phyloP scores from a whole-genome alignment of 2,329 filamentous ascomycete species.

The Elsinoe ampelina region DNA sequence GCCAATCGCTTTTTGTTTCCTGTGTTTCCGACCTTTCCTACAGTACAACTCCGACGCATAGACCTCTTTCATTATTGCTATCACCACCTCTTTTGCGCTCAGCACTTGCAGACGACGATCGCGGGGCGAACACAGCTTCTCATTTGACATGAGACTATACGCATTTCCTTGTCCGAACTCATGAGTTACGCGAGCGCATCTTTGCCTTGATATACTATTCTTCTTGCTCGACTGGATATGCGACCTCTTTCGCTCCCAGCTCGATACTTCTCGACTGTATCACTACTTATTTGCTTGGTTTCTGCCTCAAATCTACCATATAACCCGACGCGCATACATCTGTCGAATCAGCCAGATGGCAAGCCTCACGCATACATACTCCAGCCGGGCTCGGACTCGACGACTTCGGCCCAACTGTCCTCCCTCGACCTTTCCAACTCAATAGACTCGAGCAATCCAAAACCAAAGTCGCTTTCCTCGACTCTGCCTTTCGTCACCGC shows the following conservation, averaged over 20 bases:
- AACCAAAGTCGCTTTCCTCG: slow-evolving; percentile 43
- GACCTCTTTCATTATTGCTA: background rate
- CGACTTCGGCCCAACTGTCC: slow-evolving; percentile 46
- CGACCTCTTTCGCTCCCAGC: background rate
- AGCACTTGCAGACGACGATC: background rate
- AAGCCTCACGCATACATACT: slow-evolving; percentile 58
- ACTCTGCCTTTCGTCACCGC: slow-evolving; percentile 54
- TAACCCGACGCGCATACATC: slow-evolving; percentile 64
- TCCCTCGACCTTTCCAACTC: slow-evolving; percentile 56
- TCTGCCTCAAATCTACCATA: slow-evolving; percentile 53
- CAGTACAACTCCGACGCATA: background rate
- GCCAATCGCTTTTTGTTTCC: slow-evolving; percentile 8
- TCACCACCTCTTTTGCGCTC: background rate
- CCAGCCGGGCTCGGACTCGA: slow-evolving; percentile 41
- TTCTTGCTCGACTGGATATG: slow-evolving; percentile 2
- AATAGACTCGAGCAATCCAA: slow-evolving; percentile 49
- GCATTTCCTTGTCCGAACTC: slow-evolving; percentile 6
- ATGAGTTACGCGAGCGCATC: background rate
- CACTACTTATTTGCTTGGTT: slow-evolving; percentile 10
- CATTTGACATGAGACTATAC: slow-evolving; percentile 5
- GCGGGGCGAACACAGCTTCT: slow-evolving; percentile 4
- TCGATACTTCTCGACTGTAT: slow-evolving; percentile 2
- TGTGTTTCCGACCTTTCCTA: background rate
- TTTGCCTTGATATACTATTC: background rate
- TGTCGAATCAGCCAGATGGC: slow-evolving; percentile 35